Percentiles rank a stretch among this genome's conserved stretches.
These are phyloP conservation scores for Clathrospora elynae DNA, from an alignment of 2,329 filamentous ascomycete species.

Conservation along the genomic window DNA sequence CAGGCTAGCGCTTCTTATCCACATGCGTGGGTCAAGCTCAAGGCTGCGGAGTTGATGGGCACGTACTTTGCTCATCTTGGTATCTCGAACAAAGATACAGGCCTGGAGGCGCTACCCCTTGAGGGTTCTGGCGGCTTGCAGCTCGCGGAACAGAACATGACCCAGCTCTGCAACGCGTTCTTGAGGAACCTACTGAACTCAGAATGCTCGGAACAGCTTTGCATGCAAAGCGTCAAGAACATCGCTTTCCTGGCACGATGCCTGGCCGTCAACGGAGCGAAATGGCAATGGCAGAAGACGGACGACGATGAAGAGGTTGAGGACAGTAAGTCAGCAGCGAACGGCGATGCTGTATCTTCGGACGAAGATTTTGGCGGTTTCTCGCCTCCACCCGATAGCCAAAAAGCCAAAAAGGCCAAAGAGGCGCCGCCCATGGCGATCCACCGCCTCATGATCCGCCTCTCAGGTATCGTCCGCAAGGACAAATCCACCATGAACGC, in stretches of 20 bases:
- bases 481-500: constrained; percentile 67
- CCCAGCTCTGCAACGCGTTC: constrained; percentile 62
- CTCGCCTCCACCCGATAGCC: constrained; percentile 26
- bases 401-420: constrained; percentile 29
- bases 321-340: constrained; percentile 52
- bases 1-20: constrained; percentile 72
- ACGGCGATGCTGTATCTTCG: constrained; percentile 24
- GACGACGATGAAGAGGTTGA: constrained; percentile 50
- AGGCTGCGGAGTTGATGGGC: constrained; percentile 73
- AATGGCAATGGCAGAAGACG: constrained; percentile 52
- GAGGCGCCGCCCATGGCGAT: constrained; percentile 57
- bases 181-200: constrained; percentile 65
- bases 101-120: constrained; percentile 64
- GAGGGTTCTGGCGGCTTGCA: constrained; percentile 72
- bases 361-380: constrained; percentile 41
- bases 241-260: constrained; percentile 78
- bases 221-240: constrained; percentile 77
- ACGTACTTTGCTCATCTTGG: constrained; percentile 82
- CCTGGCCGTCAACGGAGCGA: constrained; percentile 63
- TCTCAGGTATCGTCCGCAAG: constrained; percentile 78
- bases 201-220: constrained; percentile 73
- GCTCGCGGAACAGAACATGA: constrained; percentile 68
- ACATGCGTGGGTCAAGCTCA: constrained; percentile 75
- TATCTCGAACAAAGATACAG: constrained; percentile 61
- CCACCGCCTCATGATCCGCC: constrained; percentile 76